Conservation (phyloP, 2,329 filamentous ascomycete species). For the Fusarium secorum region DNA sequence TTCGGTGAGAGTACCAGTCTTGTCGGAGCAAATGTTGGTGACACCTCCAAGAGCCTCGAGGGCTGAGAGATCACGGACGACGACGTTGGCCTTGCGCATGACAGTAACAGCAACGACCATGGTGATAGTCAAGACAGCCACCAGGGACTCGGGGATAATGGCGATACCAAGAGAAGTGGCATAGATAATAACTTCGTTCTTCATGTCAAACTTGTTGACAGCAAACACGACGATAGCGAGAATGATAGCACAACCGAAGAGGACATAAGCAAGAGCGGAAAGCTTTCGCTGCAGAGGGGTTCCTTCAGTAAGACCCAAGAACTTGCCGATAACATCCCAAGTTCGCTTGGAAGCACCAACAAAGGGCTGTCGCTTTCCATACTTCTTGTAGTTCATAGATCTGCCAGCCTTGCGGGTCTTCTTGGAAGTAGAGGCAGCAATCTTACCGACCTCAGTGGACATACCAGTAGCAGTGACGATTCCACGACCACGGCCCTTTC, state of each 20-base stretch:
- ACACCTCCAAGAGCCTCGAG: slow-evolving; percentile 75
- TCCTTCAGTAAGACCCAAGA: slow-evolving; percentile 69
- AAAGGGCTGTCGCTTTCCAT: slow-evolving; percentile 59
- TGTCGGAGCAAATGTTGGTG: slow-evolving; percentile 77
- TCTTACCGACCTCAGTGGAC: slow-evolving; percentile 74
- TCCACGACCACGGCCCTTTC: slow-evolving; percentile 75
- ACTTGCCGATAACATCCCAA: slow-evolving; percentile 62
- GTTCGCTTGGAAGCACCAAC: slow-evolving; percentile 57
- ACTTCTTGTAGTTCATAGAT: slow-evolving; percentile 62
- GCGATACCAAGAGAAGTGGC: slow-evolving; percentile 66
- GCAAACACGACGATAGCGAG: slow-evolving; percentile 66
- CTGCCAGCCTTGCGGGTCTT: slow-evolving; percentile 63
- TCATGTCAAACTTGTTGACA: slow-evolving; percentile 61
- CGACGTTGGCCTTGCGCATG: slow-evolving; percentile 70
- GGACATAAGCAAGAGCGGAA: slow-evolving; percentile 76
- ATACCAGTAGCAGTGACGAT: slow-evolving; percentile 78
- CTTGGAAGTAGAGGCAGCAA: slow-evolving; percentile 65
- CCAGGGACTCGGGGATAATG: slow-evolving; percentile 70
- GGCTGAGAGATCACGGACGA: slow-evolving; percentile 71
- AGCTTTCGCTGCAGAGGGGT: slow-evolving; percentile 83
- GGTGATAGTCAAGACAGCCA: slow-evolving; percentile 74
- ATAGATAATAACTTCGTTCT: slow-evolving; percentile 64
- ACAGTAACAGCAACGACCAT: slow-evolving; percentile 72
- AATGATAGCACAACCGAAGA: slow-evolving; percentile 74
- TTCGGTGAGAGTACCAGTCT: slow-evolving; percentile 74